A percentile compares a stretch with the other conserved stretches of the same genome.
Evolutionary conservation across 2,329 filamentous ascomycete species (phyloP).

Genomic region (Sporothrix dimorphospora): DNA sequence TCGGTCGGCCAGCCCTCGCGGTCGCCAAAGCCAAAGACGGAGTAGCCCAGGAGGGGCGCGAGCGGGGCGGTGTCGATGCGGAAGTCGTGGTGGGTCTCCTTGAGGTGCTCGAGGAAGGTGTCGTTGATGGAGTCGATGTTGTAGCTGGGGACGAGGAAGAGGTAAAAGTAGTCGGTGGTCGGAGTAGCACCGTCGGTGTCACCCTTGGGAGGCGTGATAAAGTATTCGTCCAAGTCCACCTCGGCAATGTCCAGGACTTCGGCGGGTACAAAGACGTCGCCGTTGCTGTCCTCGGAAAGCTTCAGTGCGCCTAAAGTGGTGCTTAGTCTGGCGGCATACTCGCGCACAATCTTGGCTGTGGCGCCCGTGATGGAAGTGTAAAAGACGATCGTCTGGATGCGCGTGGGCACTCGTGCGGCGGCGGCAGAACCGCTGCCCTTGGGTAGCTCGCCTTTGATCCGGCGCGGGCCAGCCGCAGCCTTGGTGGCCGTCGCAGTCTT

Average conservation of each 20-base stretch:
- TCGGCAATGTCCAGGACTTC: slow-evolving; percentile 78
- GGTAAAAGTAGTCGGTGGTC: slow-evolving; percentile 71
- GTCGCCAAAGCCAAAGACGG: slow-evolving; percentile 93
- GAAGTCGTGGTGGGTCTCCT: slow-evolving; percentile 96
- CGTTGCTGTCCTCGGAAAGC: neutral
- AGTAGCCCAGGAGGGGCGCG: slow-evolving; percentile 77
- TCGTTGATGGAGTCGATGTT: slow-evolving; percentile 93
- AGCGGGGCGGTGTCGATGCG: slow-evolving; percentile 89
- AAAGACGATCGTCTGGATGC: slow-evolving; percentile 77
- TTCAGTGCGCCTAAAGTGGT: slow-evolving; percentile 45
- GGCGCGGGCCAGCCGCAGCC: slow-evolving; percentile 46
- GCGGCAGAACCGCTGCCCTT: slow-evolving; percentile 37
- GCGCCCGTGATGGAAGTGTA: slow-evolving; percentile 86
- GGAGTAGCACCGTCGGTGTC: slow-evolving; percentile 28
- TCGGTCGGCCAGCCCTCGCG: slow-evolving; percentile 90
- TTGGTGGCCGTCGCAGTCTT: slow-evolving; percentile 25
- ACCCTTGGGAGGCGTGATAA: slow-evolving; percentile 72
- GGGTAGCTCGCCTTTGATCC: slow-evolving; percentile 49
- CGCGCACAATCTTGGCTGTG: slow-evolving; percentile 73
- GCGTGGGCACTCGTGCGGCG: slow-evolving; percentile 34
- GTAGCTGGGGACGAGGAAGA: slow-evolving; percentile 85
- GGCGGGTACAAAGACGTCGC: slow-evolving; percentile 54
- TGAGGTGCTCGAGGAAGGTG: slow-evolving; percentile 81
- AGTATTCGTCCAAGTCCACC: slow-evolving; percentile 91
- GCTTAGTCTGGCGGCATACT: slow-evolving; percentile 61